Base-by-base conservation (phyloP, 2,329 filamentous ascomycete species). In the Venturiaceae sp. region DNA sequence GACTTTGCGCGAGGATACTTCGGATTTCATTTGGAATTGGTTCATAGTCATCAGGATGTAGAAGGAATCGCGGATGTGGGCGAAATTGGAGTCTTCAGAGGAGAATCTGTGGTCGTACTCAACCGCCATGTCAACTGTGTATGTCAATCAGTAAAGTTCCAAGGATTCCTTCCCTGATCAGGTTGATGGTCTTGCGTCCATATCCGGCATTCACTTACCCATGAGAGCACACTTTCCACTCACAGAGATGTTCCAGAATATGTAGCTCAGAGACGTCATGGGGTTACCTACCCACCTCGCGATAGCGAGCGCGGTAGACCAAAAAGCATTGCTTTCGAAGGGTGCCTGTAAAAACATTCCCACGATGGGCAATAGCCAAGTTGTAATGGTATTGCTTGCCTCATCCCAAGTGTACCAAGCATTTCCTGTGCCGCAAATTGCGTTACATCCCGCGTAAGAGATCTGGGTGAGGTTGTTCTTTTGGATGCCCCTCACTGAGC, bases 201-300 rank as follows among this genome's bases (percentile, higher is more conserved):
- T n/a, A n/a, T n/a, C n/a, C 8, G 9, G 6, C 8, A 26, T 13
- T 7, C 8, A 58, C 55, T 44, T 23, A 59, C 57, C 57, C 37
- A 60, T 52, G 28, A 60, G 21, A 14, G 68, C 68, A 30, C 66
- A 68, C 58, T 67, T 69, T 7, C 65, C 66, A 11, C 63, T 69
- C 28, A 68, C 63, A 47, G 64, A 65, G 55, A 70, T 66, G 47
- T 70, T 70, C 67, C 68, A 71, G 34, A 70, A 61, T 4, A 68
- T 65, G 50, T 67, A 69, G 7, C 63, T 62, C n/a, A 71, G 54
- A 14, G 63, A 60, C 11, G 64, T 62, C 19, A 71, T 67, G 8
- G 67, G 67, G 16, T 60, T 64, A 2, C 68, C 67, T 1, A 66
- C n/a, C 64, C 66, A 71, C 44, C 68, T 59, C 30, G 62, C 63